phyloP scores from a whole-genome alignment of 2,329 filamentous ascomycete genomes.

The Penicillium sp. region DNA sequence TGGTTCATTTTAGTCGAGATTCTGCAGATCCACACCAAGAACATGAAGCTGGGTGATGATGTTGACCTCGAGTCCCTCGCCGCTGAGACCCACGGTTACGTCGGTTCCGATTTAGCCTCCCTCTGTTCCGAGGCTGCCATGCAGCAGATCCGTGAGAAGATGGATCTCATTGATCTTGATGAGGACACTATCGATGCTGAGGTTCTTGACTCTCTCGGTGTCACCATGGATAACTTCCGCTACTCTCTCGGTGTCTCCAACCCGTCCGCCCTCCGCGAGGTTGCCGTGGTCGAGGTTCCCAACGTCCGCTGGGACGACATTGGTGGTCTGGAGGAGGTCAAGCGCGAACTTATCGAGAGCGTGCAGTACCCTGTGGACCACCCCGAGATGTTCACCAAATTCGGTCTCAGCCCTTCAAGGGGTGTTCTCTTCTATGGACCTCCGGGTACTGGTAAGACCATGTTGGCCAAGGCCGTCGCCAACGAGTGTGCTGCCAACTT shows the following conservation, averaged over 20 bases:
- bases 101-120: conserved; percentile 96
- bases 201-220: conserved; percentile 94
- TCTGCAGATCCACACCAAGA: conserved; percentile 99
- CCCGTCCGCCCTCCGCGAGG: conserved; percentile 96
- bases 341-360: conserved; percentile 98
- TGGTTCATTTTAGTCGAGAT: conserved; percentile 66
- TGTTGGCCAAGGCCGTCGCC: conserved; percentile 98
- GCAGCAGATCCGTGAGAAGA: conserved; percentile 99
- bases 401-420: conserved; percentile 93
- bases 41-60: conserved; percentile 98
- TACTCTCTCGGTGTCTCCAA: conserved; percentile 98
- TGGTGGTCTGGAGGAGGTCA: conserved; percentile 96
- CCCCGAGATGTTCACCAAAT: conserved; percentile 99
- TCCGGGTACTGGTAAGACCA: conserved; percentile 99
- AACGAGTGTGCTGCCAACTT: conserved; percentile 99
- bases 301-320: conserved; percentile 99
- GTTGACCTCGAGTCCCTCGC: conserved; percentile 97
- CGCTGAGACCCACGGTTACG: conserved; percentile 96
- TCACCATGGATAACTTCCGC: conserved; percentile 99
- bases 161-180: conserved; percentile 98
- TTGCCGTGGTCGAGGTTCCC: conserved; percentile 97
- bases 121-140: conserved; percentile 99
- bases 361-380: conserved; percentile 99
- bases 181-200: conserved; percentile 99
- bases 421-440: conserved; percentile 99